Evolutionary conservation across 83 land plant genomes (phyloP).

Genomic region (Isoetes engelmannii): DNA sequence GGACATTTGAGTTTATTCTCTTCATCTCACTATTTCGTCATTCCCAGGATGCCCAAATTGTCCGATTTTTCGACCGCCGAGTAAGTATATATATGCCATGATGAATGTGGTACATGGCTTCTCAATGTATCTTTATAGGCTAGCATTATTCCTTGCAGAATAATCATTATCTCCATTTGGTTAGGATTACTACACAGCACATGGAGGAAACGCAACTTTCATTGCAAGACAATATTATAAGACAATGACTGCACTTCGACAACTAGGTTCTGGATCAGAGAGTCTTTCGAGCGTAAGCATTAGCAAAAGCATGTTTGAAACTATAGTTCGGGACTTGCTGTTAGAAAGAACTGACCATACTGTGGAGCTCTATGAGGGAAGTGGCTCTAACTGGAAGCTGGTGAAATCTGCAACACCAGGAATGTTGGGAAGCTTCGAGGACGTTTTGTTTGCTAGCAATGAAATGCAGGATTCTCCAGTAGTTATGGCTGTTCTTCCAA

Average conservation of each 20-base stretch:
- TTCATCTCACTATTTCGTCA: neutral
- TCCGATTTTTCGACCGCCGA: slow-evolving; percentile 89
- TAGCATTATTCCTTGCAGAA: neutral
- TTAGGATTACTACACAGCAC: slow-evolving; percentile 91
- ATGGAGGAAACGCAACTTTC: slow-evolving; percentile 87
- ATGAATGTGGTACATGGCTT: neutral
- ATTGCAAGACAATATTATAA: slow-evolving; percentile 81
- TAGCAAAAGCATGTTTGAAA: slow-evolving; percentile 91
- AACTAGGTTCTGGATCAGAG: slow-evolving; percentile 65
- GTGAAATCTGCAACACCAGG: slow-evolving; percentile 87
- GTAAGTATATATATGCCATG: slow-evolving; percentile 29
- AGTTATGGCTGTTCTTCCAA: slow-evolving; percentile 52
- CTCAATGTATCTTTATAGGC: neutral
- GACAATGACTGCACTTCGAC: slow-evolving; percentile 75
- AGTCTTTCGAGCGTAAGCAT: slow-evolving; percentile 71
- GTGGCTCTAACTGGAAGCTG: slow-evolving; percentile 91
- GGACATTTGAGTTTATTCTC: neutral
- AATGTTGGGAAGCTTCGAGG: slow-evolving; percentile 84
- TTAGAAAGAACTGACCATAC: slow-evolving; percentile 82
- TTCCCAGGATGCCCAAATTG: slow-evolving; percentile 63
- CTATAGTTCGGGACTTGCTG: slow-evolving; percentile 74
- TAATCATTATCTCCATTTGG: neutral
- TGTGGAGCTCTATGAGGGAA: slow-evolving; percentile 91
- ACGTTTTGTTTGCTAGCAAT: slow-evolving; percentile 83
- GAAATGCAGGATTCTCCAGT: slow-evolving; percentile 97